Percentiles rank a stretch among this genome's conserved stretches.
Evolutionary conservation across 768 basidiomycete species (phyloP).

Genomic region (Amanita polypyramis): DNA sequence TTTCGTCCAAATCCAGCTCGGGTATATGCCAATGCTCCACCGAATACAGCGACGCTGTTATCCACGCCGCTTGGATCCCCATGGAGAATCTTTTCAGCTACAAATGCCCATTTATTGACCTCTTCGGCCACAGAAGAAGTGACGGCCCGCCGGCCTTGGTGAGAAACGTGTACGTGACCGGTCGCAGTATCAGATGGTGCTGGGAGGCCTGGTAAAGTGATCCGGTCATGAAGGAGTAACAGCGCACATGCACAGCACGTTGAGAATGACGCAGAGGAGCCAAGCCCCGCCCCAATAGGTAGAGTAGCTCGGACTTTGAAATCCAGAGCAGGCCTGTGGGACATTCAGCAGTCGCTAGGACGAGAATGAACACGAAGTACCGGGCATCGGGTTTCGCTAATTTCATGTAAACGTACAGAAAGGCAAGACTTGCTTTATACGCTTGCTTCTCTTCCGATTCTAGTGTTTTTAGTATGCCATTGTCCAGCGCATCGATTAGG

Average conservation of each 20-base stretch:
- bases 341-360: constrained; percentile 9
- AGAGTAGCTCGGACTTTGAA: constrained; percentile 81
- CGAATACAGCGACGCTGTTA: constrained; percentile 87
- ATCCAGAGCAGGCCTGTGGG: constrained; percentile 58
- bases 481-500: constrained; percentile 62
- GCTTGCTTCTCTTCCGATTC: constrained; percentile 27
- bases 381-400: constrained; percentile 45
- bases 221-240: constrained; percentile 64
- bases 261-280: constrained; percentile 95
- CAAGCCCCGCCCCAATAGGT: constrained; percentile 91
- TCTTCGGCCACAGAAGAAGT: constrained; percentile 56
- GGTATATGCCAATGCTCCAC: constrained; percentile 87
- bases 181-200: constrained; percentile 30
- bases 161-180: constrained; percentile 52
- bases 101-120: constrained; percentile 89
- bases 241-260: constrained; percentile 75
- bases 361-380: constrained; percentile 29
- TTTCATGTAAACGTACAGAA: constrained; percentile 90
- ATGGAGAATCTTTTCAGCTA: constrained; percentile 92
- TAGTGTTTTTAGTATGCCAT: constrained; percentile 27
- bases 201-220: constrained; percentile 45
- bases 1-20: constrained; percentile 68
- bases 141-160: constrained; percentile 57
- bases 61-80: constrained; percentile 97
- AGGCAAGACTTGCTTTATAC: constrained; percentile 46